Evolutionary conservation across 2,329 filamentous ascomycete species (phyloP).

Genomic region (Fusarium penzigii): DNA sequence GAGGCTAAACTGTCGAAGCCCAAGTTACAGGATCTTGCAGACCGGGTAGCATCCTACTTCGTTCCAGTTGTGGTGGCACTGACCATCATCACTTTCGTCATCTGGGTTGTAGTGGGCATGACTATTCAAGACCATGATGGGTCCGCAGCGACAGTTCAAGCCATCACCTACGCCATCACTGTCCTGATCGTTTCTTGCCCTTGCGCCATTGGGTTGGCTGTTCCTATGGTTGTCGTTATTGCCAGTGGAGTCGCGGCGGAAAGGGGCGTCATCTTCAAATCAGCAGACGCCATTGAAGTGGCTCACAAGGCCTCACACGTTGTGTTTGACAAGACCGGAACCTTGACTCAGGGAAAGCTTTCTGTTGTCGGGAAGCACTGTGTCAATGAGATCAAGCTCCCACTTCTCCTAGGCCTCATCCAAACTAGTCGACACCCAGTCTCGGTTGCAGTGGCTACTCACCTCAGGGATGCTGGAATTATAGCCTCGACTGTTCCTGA

Average conservation of each 20-base stretch:
- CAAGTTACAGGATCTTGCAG: constrained; percentile 67
- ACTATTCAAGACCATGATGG: constrained; percentile 40
- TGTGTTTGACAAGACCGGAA: constrained; percentile 82
- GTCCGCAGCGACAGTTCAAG: constrained; percentile 53
- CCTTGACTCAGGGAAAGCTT: constrained; percentile 63
- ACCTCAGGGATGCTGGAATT: constrained; percentile 36
- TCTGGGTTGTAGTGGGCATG: constrained; percentile 65
- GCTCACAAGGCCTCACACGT: constrained; percentile 64
- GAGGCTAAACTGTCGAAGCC: constrained; percentile 69
- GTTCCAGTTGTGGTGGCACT: constrained; percentile 64
- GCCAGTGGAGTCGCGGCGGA: constrained; percentile 66
- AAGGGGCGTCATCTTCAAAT: constrained; percentile 69
- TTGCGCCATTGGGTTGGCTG: constrained; percentile 72
- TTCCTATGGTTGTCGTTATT: constrained; percentile 78
- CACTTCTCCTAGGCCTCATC: constrained; percentile 35
- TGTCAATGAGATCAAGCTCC: constrained; percentile 1
- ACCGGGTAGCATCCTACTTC: constrained; percentile 67
- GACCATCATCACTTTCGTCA: constrained; percentile 59
- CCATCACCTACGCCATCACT: constrained; percentile 72
- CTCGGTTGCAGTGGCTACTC: constrained; percentile 45
- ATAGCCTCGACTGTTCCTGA: constrained; percentile 26
- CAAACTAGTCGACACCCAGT: constrained; percentile 53
- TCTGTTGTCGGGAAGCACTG: constrained; percentile 34
- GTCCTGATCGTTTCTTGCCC: constrained; percentile 77
- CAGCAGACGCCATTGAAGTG: constrained; percentile 62